Percentiles rank a stretch among this genome's conserved stretches.
Conservation (phyloP, 352 stramenopile species). For the Phytophthora tubulina region DNA sequence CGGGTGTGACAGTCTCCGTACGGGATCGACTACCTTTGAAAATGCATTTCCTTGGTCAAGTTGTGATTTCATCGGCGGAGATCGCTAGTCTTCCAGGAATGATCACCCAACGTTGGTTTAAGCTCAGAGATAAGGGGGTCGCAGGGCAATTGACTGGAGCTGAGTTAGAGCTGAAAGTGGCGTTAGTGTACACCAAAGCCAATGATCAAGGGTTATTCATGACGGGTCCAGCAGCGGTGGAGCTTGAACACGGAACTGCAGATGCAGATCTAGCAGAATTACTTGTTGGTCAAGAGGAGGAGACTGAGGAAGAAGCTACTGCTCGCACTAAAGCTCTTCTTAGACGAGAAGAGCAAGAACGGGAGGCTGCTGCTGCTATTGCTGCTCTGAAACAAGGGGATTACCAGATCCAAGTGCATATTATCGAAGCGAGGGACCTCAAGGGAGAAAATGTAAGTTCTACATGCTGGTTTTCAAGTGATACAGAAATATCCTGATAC, state of each 20-base stretch:
- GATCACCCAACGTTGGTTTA: conserved; percentile 68
- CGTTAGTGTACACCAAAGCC: conserved; percentile 69
- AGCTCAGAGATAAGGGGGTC: conserved; percentile 58
- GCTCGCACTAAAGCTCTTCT: conserved; percentile 36
- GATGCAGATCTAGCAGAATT: conserved; percentile 34
- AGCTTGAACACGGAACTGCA: conserved; percentile 24
- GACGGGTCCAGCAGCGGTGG: conserved; percentile 14
- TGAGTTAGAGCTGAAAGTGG: conserved; percentile 77
- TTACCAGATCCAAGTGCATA: conserved; percentile 87
- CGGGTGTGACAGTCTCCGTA: conserved; percentile 69
- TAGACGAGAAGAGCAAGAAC: conserved; percentile 64
- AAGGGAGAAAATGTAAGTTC: conserved; percentile 86
- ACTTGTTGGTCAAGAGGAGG: conserved; percentile 75
- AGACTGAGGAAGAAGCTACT: conserved; percentile 74
- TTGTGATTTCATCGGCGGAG: conserved; percentile 64
- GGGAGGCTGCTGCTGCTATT: conserved; percentile 55
- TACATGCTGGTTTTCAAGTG: not conserved
- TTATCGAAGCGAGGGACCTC: conserved; percentile 89
- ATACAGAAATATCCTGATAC: not conserved
- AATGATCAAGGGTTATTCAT: conserved; percentile 58
- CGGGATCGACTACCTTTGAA: conserved; percentile 80
- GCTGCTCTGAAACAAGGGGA: conserved; percentile 75
- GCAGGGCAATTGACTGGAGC: conserved; percentile 45
- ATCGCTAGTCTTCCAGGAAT: conserved; percentile 68
- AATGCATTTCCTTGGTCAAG: conserved; percentile 76